Conservation (phyloP, 257 asterid genomes). For the Ilex aquifolium region DNA sequence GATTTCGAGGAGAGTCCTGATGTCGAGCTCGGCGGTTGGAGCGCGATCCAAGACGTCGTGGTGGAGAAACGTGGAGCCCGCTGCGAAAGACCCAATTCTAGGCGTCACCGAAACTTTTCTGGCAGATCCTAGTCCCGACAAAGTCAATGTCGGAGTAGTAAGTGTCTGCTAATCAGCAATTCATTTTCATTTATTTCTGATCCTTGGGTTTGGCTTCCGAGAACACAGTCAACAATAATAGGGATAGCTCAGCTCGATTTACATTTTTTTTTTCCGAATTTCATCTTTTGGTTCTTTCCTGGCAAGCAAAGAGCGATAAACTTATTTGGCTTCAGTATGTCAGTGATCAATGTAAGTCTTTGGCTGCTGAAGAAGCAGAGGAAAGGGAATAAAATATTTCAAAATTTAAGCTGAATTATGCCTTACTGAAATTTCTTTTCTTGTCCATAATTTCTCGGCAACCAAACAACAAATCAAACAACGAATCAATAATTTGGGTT, state of each 20-base stretch:
- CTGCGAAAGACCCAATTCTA: conserved; percentile 94
- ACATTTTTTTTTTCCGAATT: neutral
- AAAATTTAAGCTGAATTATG: too few relatives aligned
- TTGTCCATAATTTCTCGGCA: too few relatives aligned
- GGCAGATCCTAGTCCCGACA: conserved; percentile 72
- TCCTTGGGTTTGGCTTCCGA: neutral
- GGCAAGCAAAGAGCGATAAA: neutral
- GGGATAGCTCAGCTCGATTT: neutral
- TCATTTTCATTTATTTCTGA: neutral
- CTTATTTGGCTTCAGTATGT: neutral
- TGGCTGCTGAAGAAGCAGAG: too few relatives aligned
- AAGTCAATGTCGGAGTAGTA: conserved; percentile 98
- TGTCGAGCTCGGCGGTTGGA: conserved; percentile 33
- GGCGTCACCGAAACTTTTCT: conserved; percentile 97
- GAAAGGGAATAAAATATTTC: too few relatives aligned
- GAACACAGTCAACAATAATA: neutral
- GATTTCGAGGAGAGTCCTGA: conserved; percentile 25
- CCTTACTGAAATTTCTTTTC: too few relatives aligned
- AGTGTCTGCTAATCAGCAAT: conserved; percentile 19
- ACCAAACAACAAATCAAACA: too few relatives aligned
- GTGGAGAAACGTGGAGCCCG: conserved; percentile 96
- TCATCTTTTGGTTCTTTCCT: neutral
- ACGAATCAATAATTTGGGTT: neutral
- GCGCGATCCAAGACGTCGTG: conserved; percentile 62
- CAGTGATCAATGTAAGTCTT: conserved; percentile 1